A percentile compares a stretch with the other conserved stretches of the same genome.
phyloP scores from a whole-genome alignment of 768 basidiomycete species.

The Panaeolus papilionaceus region DNA sequence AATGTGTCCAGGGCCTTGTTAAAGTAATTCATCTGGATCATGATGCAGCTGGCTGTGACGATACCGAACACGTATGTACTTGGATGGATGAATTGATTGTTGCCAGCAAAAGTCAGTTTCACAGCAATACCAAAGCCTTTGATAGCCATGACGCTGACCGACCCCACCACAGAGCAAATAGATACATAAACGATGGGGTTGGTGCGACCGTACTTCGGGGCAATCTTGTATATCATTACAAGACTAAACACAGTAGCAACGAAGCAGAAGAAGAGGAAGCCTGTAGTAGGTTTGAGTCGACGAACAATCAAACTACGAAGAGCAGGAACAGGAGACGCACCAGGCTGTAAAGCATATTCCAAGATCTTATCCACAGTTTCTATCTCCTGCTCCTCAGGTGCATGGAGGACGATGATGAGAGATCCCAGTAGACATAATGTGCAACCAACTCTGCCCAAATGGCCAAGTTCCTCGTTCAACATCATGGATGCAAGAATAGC shows the following conservation, averaged over 20 bases:
- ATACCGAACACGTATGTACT: conserved; percentile 95
- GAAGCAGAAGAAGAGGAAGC: conserved; percentile 89
- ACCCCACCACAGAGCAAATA: conserved; percentile 94
- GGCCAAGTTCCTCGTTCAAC: conserved; percentile 91
- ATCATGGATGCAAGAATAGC: conserved; percentile 94
- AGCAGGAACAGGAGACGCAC: conserved; percentile 46
- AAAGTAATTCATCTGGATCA: conserved; percentile 95
- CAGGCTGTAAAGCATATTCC: conserved; percentile 86
- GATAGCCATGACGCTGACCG: conserved; percentile 96
- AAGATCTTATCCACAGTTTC: conserved; percentile 93
- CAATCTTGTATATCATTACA: conserved; percentile 86
- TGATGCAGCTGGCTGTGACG: conserved; percentile 80
- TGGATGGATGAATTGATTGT: conserved; percentile 93
- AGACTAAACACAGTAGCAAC: conserved; percentile 83
- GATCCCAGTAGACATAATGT: conserved; percentile 85
- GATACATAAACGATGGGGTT: conserved; percentile 94
- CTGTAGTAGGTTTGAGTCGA: conserved; percentile 43
- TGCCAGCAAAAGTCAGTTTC: conserved; percentile 90
- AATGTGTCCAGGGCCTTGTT: conserved; percentile 97
- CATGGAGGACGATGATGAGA: conserved; percentile 93
- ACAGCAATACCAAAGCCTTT: conserved; percentile 98
- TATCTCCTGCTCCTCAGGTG: conserved; percentile 93
- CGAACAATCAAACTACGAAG: not conserved
- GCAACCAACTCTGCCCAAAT: conserved; percentile 87
- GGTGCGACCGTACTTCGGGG: conserved; percentile 82